Conservation (phyloP, 352 stramenopile species). For the Globisporangium nodosum region DNA sequence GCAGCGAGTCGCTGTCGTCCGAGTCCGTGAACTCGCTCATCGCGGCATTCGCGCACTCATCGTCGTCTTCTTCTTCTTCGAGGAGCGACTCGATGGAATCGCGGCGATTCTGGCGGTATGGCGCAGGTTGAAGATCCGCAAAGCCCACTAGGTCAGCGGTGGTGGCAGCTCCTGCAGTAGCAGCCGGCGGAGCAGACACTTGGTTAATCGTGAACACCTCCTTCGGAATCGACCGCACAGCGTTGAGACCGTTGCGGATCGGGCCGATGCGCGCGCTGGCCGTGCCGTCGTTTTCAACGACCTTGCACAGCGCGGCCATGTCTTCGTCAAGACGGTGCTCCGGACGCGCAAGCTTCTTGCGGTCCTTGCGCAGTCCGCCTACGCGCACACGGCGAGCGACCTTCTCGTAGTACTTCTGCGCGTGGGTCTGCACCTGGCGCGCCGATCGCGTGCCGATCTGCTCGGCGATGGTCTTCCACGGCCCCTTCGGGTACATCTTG, state of each 20-base stretch:
- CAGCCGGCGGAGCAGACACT: neutral
- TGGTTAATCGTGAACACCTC: constrained; percentile 6
- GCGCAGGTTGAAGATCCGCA: neutral
- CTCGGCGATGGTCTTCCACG: constrained; percentile 27
- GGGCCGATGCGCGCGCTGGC: constrained; percentile 6
- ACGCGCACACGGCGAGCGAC: constrained; percentile 41
- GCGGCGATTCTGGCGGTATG: constrained; percentile 6
- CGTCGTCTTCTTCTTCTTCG: constrained; percentile 9
- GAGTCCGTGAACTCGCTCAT: constrained; percentile 10
- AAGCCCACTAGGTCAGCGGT: neutral
- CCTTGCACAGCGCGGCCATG: constrained; percentile 20
- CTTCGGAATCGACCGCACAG: constrained; percentile 7
- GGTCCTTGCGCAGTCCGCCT: constrained; percentile 51
- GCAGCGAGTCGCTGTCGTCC: constrained; percentile 13
- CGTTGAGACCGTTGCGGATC: constrained; percentile 13
- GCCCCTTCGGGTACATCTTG: constrained; percentile 23
- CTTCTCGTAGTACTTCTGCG: constrained; percentile 67
- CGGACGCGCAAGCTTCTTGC: constrained; percentile 44
- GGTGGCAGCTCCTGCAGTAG: no score
- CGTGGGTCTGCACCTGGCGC: constrained; percentile 59
- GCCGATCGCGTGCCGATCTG: constrained; percentile 36
- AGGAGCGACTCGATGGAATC: constrained; percentile 15
- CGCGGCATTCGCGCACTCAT: neutral
- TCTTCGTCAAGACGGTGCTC: constrained; percentile 55
- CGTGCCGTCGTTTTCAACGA: constrained; percentile 16